Evolutionary conservation across 1,284 basidiomycete species (phyloP).

Genomic region (Malassezia globosa): DNA sequence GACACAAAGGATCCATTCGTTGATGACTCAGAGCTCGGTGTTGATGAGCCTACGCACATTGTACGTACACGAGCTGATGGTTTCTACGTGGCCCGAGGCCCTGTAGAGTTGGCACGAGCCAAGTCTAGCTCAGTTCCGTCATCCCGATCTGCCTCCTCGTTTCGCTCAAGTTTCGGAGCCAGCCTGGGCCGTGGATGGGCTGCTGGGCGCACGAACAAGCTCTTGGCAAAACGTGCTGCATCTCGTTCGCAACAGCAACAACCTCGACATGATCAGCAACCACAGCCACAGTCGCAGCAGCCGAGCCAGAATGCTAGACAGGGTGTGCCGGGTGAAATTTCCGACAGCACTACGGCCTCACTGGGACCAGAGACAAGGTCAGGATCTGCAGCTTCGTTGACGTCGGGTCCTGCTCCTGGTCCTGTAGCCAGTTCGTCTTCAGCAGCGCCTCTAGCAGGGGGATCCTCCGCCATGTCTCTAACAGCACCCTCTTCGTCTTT

Average conservation of each 20-base stretch:
- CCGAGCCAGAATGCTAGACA: neutral
- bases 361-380: neutral
- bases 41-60: constrained; percentile 80
- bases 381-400: neutral
- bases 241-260: constrained; percentile 1
- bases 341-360: neutral
- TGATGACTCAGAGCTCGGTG: constrained; percentile 82
- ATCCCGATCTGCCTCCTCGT: constrained; percentile 8
- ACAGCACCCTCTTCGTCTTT: neutral
- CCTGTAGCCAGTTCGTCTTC: neutral
- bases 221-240: constrained; percentile 28
- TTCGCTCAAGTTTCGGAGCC: constrained; percentile 9
- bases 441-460: neutral
- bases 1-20: constrained; percentile 88
- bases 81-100: constrained; percentile 61
- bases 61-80: constrained; percentile 88
- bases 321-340: neutral
- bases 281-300: neutral
- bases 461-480: neutral
- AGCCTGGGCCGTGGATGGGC: constrained; percentile 19
- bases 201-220: constrained; percentile 31
- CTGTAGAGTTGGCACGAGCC: constrained; percentile 36
- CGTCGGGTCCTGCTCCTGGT: neutral
- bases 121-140: constrained; percentile 18
- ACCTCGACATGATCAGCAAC: neutral